Evolutionary conservation across 768 basidiomycete genomes (phyloP).

Genomic region (Pleurotus ostreatus): DNA sequence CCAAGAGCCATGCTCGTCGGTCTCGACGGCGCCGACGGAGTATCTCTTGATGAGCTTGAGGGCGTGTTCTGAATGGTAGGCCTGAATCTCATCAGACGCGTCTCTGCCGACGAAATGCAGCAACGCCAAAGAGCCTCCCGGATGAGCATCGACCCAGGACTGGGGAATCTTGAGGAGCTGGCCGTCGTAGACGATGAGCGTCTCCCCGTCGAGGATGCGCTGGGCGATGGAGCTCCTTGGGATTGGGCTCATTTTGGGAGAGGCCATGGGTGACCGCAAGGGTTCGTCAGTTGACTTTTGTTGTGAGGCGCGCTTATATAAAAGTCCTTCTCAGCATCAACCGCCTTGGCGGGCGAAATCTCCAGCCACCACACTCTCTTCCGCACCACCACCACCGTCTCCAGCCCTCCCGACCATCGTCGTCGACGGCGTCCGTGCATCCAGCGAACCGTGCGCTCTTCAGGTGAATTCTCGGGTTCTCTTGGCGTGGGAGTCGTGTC

Average conservation of each 20-base stretch:
- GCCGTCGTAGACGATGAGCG: slow-evolving; percentile 69
- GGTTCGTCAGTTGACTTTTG: too few relatives aligned
- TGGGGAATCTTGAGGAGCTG: slow-evolving; percentile 62
- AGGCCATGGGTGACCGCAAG: too few relatives aligned
- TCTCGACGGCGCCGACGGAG: slow-evolving; percentile 65
- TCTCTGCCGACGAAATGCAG: slow-evolving; percentile 96
- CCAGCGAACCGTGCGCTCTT: too few relatives aligned
- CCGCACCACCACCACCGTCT: slow-evolving; percentile 14
- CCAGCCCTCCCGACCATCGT: not conserved
- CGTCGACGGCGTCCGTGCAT: too few relatives aligned
- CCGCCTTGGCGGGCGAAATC: too few relatives aligned
- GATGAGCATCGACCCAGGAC: slow-evolving; percentile 82
- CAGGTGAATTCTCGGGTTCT: not conserved
- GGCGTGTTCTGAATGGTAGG: slow-evolving; percentile 72
- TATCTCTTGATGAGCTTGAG: slow-evolving; percentile 57
- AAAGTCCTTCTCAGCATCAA: too few relatives aligned
- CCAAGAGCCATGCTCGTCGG: slow-evolving; percentile 55
- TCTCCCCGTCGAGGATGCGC: slow-evolving; percentile 72
- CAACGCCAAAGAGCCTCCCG: slow-evolving; percentile 84
- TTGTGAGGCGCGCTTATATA: too few relatives aligned
- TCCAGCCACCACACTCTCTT: slow-evolving; percentile 1
- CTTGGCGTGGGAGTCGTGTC: not conserved
- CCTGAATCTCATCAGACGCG: slow-evolving; percentile 91
- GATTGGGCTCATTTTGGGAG: slow-evolving; percentile 2
- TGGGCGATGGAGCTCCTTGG: slow-evolving; percentile 52